Percentiles rank a stretch among this genome's conserved stretches.
Evolutionary conservation across 257 asterid species (phyloP).

Genomic region (Nicotiana sylvestris): DNA sequence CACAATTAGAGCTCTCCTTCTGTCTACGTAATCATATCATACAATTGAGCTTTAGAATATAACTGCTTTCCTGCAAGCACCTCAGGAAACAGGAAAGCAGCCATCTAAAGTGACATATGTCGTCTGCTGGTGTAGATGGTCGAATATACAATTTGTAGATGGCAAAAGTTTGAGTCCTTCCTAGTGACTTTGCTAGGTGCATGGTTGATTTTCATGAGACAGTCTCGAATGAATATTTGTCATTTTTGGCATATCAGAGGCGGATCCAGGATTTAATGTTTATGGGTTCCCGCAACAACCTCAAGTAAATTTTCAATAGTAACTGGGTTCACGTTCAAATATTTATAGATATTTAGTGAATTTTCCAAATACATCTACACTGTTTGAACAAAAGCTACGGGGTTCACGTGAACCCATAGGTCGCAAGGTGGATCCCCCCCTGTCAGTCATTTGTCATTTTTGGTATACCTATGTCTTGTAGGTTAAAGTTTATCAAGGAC

Average conservation of each 20-base stretch:
- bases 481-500: constrained; percentile 81
- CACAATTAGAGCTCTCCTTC: not conserved
- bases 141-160: not conserved
- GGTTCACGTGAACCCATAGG: too few relatives aligned
- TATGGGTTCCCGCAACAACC: too few relatives aligned
- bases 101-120: not conserved
- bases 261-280: too few relatives aligned
- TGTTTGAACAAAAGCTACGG: too few relatives aligned
- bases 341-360: too few relatives aligned
- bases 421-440: too few relatives aligned
- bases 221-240: not conserved
- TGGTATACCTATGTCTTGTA: constrained; percentile 26
- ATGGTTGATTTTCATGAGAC: not conserved
- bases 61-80: not conserved
- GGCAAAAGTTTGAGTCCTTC: not conserved
- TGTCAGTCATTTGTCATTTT: not conserved
- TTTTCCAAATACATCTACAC: too few relatives aligned
- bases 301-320: too few relatives aligned
- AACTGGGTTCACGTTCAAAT: too few relatives aligned
- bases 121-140: not conserved
- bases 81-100: not conserved
- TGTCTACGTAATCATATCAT: not conserved
- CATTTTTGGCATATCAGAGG: not conserved
- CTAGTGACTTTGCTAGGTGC: not conserved
- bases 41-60: not conserved